Base-by-base conservation (phyloP, 208 protist genomes). In the Tetramitus jugosus region DNA sequence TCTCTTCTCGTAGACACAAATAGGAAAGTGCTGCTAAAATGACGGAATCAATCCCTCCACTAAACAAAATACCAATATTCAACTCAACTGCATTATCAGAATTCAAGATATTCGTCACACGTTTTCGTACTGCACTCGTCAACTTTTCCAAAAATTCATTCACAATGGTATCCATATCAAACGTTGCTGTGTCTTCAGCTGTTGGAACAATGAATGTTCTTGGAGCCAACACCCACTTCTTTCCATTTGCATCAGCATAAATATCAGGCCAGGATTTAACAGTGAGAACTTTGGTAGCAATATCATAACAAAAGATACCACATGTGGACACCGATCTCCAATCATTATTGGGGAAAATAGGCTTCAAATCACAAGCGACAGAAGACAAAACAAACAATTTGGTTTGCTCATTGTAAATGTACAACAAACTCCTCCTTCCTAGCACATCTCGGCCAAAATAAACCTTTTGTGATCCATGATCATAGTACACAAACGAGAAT, bases 1-100 rank as follows among this genome's bases (percentile, higher is more conserved):
- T 84, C 20, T 67, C 26, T 23, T 86, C 69, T 0, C 91, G 88
- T 75, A 95, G 74, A 10, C 86, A 43, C 76, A 93, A 89, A 80
- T 95, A 90, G 1, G 90, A 87, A 29, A 97, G 84, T 3, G 92
- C 91, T 26, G 94, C 92, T 29, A 96, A 85, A 62, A 96, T 85
- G 42, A 90, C 94, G 71, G 88, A 96, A 85, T 96, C 93, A 80
- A 97, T 92, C n/a, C 94, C 92, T 0, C 93, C 93, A 7, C 86
- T 91, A 82, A 96, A 97, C 37, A 95, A 84, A 20, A 97, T 83
- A 33, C 87, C 88, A 45, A 96, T 78, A 52, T 60, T 31, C 3
- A 78, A 39, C 0, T 71, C 10, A 0, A n/a, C 62, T 6, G 3
- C 33, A 69, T 10, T 69, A 69, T 69, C 29, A 29, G 8, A 37